Evolutionary conservation across 2,329 filamentous ascomycete species (phyloP).

Genomic region (Cladosporium sp.): DNA sequence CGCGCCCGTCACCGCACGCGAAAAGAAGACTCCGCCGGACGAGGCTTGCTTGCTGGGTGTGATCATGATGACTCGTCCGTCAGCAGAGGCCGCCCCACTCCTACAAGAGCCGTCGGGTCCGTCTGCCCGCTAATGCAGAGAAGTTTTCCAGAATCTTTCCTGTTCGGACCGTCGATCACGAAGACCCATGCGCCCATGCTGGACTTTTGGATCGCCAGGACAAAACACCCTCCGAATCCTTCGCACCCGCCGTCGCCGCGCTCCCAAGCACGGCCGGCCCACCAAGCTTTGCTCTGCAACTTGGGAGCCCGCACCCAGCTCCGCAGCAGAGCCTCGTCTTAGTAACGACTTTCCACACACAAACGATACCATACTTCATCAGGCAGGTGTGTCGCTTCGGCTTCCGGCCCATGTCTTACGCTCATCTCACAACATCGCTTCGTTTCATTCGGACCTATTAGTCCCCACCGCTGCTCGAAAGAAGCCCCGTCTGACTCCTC

Average conservation of each 20-base stretch:
- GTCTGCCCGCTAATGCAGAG: neutral
- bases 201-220: too few relatives aligned
- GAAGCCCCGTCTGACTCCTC: neutral
- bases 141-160: slow-evolving; percentile 10
- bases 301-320: too few relatives aligned
- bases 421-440: neutral
- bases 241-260: neutral
- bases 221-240: slow-evolving; percentile 10
- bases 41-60: too few relatives aligned
- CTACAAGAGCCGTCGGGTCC: too few relatives aligned
- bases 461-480: neutral
- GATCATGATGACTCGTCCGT: slow-evolving; percentile 1
- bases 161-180: neutral
- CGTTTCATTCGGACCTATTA: slow-evolving; percentile 5
- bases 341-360: neutral
- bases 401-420: neutral
- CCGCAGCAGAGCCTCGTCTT: slow-evolving; percentile 1
- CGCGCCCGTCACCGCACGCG: too few relatives aligned
- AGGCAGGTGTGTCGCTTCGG: neutral
- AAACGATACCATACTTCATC: neutral
- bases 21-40: too few relatives aligned
- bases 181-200: neutral
- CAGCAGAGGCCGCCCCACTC: slow-evolving; percentile 1
- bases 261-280: neutral
- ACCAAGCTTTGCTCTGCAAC: neutral